phyloP scores from a whole-genome alignment of 768 basidiomycete genomes.

The Mycena capillaripes region DNA sequence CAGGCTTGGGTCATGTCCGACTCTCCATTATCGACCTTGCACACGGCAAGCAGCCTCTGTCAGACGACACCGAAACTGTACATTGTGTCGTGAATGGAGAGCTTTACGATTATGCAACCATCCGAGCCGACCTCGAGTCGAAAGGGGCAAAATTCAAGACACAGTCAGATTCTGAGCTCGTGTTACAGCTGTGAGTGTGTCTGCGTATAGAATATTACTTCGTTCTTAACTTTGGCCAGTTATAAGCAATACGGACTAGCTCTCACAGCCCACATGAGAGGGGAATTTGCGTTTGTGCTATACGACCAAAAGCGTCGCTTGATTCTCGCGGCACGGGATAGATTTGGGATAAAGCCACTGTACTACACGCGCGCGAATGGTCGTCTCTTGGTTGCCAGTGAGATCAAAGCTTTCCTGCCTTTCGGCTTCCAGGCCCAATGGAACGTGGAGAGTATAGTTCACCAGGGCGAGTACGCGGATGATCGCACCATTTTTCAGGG shows the following conservation, averaged over 20 bases:
- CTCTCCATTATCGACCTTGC: slow-evolving; percentile 20
- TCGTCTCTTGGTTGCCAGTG: slow-evolving; percentile 3
- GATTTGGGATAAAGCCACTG: slow-evolving; percentile 24
- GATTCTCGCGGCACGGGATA: slow-evolving; percentile 8
- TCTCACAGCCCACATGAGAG: slow-evolving; percentile 1
- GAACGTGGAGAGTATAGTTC: slow-evolving; percentile 12
- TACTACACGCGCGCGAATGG: slow-evolving; percentile 6
- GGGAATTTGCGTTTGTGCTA: slow-evolving; percentile 16
- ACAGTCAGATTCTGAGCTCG: slow-evolving; percentile 12
- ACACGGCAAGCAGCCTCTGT: slow-evolving; percentile 14
- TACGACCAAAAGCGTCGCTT: slow-evolving; percentile 1
- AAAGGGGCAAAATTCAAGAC: slow-evolving; percentile 10
- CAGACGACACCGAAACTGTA: slow-evolving; percentile 4
- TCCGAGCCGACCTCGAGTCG: neutral
- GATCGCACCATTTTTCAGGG: slow-evolving; percentile 16
- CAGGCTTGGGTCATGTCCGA: slow-evolving; percentile 14
- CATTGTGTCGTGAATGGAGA: slow-evolving; percentile 19
- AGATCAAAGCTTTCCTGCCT: slow-evolving; percentile 3
- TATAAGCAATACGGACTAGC: slow-evolving; percentile 8
- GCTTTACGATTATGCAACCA: slow-evolving; percentile 1
- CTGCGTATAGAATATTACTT: too few relatives aligned
- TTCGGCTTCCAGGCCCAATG: slow-evolving; percentile 1
- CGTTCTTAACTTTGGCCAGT: neutral
- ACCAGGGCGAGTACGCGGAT: slow-evolving; percentile 7
- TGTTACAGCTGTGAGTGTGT: slow-evolving; percentile 2